Base-by-base conservation (phyloP, 495 filamentous ascomycete species). In the Penicillium chermesinum region DNA sequence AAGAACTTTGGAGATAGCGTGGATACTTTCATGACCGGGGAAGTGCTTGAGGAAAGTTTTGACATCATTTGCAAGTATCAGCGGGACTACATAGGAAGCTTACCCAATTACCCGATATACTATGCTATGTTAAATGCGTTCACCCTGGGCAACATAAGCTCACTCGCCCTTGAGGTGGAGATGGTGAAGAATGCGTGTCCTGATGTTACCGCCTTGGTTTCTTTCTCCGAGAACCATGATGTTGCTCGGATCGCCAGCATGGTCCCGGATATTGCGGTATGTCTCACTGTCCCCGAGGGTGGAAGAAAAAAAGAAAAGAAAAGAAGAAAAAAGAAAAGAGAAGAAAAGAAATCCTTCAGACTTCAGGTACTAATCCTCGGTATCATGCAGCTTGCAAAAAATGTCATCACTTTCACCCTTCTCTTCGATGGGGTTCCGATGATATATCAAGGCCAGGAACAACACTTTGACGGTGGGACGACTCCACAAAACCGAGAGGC, bases 181-280 rank as follows among this genome's bases (percentile, higher is more conserved):
- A 50, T 58, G 13, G 70, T 86, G 50, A 78, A 78, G 21, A 54
- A 55, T 14, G 21, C 42, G 21, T 85, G 83, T 49, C 58, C 65
- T 7, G 84, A 88, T 55, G 70, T 77, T 2, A 81, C 77, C 13
- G 64, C 82, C 1, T 74, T 88, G 3, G 79, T 83, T 14, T 81
- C 75, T 2, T 94, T 94, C 70, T 62, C 82, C 3, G 88, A 91
- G 57, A 93, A 93, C 57, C 88, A 93, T 55, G 88, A 93, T 57
- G 65, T 80, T 8, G 52, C 72, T 3, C 78, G 86, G 2, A 85
- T 87, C 54, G 62, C 80, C 5, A 81, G 73, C 21, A 42, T 66
- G 70, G 54, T 50, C 3, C 35, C 58, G 2, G 68, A 73, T 42
- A 41, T 67, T n/a, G 75, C 65, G 59, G 69, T 72, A 64, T 53